A percentile compares a stretch with the other conserved stretches of the same genome.
Evolutionary conservation across 1,284 basidiomycete species (phyloP).

Genomic region (Moesziomyces antarcticus): DNA sequence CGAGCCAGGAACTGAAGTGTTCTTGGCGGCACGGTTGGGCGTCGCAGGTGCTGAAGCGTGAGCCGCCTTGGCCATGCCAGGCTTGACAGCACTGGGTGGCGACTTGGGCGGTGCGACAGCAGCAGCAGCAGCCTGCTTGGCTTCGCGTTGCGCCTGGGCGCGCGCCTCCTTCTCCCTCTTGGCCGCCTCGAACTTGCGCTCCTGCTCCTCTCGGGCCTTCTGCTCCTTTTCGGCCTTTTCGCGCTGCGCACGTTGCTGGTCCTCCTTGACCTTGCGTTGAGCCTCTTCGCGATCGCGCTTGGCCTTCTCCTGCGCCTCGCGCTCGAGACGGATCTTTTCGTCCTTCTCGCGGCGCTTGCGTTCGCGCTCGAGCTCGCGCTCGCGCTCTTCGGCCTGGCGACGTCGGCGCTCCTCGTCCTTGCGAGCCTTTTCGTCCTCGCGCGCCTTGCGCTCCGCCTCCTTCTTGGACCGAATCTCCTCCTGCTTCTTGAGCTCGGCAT

Average conservation of each 20-base stretch:
- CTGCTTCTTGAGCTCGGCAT: constrained; percentile 68
- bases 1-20: constrained; percentile 32
- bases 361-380: constrained; percentile 70
- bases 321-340: constrained; percentile 75
- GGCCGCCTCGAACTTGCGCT: constrained; percentile 41
- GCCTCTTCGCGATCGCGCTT: constrained; percentile 69
- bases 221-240: constrained; percentile 60
- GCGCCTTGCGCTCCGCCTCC: constrained; percentile 71
- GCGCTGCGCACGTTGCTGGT: constrained; percentile 72
- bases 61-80: constrained; percentile 15
- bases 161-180: constrained; percentile 57
- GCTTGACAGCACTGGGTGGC: constrained; percentile 21
- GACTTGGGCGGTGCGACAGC: constrained; percentile 21
- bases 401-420: constrained; percentile 73
- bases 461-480: constrained; percentile 78
- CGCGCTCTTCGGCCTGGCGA: constrained; percentile 71
- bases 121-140: constrained; percentile 63
- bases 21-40: constrained; percentile 31
- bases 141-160: constrained; percentile 70
- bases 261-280: constrained; percentile 65
- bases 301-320: constrained; percentile 59
- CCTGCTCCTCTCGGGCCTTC: constrained; percentile 47
- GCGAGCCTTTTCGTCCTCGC: constrained; percentile 70
- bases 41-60: constrained; percentile 17
- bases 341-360: constrained; percentile 76